Evolutionary conservation across 352 stramenopile species (phyloP).

Genomic region (Phytophthora fragariae): DNA sequence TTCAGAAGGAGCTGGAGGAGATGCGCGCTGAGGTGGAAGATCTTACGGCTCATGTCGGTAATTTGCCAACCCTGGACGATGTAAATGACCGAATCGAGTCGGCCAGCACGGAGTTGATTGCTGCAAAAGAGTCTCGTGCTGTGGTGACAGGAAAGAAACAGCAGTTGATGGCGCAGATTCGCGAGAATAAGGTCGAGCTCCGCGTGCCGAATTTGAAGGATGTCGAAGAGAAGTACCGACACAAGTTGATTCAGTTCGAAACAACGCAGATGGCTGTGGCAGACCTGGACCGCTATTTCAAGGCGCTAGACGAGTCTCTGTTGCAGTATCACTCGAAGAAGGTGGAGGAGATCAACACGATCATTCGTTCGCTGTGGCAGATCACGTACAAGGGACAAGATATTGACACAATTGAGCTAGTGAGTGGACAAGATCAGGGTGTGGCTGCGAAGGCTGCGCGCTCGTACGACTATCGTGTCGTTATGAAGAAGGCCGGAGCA

Average conservation of each 20-base stretch:
- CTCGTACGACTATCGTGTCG: conserved; percentile 99
- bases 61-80: conserved; percentile 57
- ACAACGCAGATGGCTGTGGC: conserved; percentile 96
- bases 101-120: conserved; percentile 40
- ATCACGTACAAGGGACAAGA: conserved; percentile 99
- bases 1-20: conserved; percentile 58
- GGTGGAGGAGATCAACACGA: conserved; percentile 99
- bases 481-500: conserved; percentile 97
- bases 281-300: conserved; percentile 98
- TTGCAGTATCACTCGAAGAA: conserved; percentile 98
- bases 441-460: conserved; percentile 60
- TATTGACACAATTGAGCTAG: conserved; percentile 99
- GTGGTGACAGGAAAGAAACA: conserved; percentile 60
- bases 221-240: conserved; percentile 94
- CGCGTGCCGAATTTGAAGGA: conserved; percentile 86
- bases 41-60: conserved; percentile 56
- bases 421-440: conserved; percentile 92
- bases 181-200: conserved; percentile 71
- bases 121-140: conserved; percentile 45
- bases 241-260: conserved; percentile 96
- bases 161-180: conserved; percentile 61
- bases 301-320: conserved; percentile 95
- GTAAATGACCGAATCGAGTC: conserved; percentile 53
- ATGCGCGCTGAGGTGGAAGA: conserved; percentile 47
- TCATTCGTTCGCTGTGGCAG: conserved; percentile 98